A percentile compares a stretch with the other conserved stretches of the same genome.
Evolutionary conservation across 352 stramenopile species (phyloP).

Genomic region (Pythium myriotylum): DNA sequence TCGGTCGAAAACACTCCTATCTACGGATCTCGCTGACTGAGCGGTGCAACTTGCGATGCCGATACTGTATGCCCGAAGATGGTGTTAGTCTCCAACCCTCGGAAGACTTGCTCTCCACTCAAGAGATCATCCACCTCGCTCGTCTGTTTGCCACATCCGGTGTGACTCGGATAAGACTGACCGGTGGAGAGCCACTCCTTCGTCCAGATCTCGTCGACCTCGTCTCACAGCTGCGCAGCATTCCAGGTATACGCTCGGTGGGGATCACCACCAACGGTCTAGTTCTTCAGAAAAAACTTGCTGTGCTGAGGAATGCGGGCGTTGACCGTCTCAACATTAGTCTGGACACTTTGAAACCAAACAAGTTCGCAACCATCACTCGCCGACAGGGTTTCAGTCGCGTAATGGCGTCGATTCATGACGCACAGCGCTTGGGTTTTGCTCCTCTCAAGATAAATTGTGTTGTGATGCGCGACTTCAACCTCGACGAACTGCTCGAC

Average conservation of each 20-base stretch:
- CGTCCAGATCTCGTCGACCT: constrained; percentile 59
- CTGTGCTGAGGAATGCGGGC: constrained; percentile 77
- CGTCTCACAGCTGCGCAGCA: constrained; percentile 48
- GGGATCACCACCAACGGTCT: constrained; percentile 98
- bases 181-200: constrained; percentile 92
- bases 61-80: constrained; percentile 97
- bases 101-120: constrained; percentile 79
- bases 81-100: constrained; percentile 87
- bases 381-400: constrained; percentile 86
- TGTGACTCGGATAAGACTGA: constrained; percentile 94
- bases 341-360: constrained; percentile 93
- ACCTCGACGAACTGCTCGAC: constrained; percentile 93
- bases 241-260: constrained; percentile 79
- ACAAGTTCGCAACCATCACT: constrained; percentile 94
- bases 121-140: constrained; percentile 92
- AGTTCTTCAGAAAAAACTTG: constrained; percentile 83
- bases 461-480: constrained; percentile 96
- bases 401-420: constrained; percentile 86
- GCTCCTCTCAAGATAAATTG: constrained; percentile 96
- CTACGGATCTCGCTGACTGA: constrained; percentile 96
- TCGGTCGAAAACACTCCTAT: constrained; percentile 93
- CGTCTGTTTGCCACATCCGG: constrained; percentile 89
- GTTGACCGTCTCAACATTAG: constrained; percentile 94
- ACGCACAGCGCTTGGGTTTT: constrained; percentile 56
- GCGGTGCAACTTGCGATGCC: constrained; percentile 96